Conservation (phyloP, 495 filamentous ascomycete genomes). For the Hypoxylon crocopeplum region DNA sequence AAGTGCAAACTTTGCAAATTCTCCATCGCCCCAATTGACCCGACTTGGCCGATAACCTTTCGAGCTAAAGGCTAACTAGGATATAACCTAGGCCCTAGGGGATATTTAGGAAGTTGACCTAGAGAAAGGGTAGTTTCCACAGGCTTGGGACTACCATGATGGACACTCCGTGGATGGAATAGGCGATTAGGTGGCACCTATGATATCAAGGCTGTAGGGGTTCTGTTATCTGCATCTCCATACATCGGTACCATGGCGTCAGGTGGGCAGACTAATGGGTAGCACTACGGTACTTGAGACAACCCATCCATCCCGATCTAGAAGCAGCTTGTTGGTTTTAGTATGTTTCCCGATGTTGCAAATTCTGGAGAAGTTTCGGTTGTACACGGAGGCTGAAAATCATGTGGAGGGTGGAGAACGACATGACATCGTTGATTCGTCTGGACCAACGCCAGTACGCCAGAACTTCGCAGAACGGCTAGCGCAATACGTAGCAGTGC, state of each 20-base stretch:
- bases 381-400: constrained; percentile 41
- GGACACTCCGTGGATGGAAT: constrained; percentile 2
- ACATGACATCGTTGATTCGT: constrained; percentile 17
- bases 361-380: constrained; percentile 25
- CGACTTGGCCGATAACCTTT: constrained; percentile 9
- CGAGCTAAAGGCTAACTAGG: too few relatives aligned
- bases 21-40: constrained; percentile 16
- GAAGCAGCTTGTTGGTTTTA: too few relatives aligned
- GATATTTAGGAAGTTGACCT: not conserved
- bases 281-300: constrained; percentile 18
- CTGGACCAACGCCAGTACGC: too few relatives aligned
- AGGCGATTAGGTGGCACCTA: not conserved
- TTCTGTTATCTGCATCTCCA: not conserved
- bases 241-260: constrained; percentile 1
- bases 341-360: constrained; percentile 11
- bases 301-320: constrained; percentile 5
- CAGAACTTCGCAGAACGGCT: too few relatives aligned
- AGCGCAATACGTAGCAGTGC: constrained; percentile 3
- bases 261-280: constrained; percentile 21
- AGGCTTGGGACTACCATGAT: constrained; percentile 11
- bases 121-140: constrained; percentile 12
- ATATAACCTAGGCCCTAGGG: not conserved
- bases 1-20: constrained; percentile 25
- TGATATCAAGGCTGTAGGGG: not conserved
- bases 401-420: constrained; percentile 36